Percentiles rank a stretch among this genome's conserved stretches.
These are phyloP conservation scores for Jasminum sambac DNA, from an alignment of 257 asterid species.

Conservation along the genomic window DNA sequence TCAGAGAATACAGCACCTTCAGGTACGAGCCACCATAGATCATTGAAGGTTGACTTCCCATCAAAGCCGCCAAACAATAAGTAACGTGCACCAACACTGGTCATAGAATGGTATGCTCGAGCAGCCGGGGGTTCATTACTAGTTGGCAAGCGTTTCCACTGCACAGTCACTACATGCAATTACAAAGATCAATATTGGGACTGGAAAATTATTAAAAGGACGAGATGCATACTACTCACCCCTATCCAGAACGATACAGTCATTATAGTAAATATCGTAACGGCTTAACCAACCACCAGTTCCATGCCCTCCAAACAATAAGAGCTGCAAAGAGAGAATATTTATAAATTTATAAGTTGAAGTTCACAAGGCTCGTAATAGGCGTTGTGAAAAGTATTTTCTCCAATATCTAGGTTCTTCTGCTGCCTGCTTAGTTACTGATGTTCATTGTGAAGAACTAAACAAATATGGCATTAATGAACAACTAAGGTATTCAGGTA, in stretches of 20 bases:
- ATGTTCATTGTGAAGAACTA: background rate
- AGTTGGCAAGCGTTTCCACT: conserved; percentile 88
- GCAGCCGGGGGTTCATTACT: conserved; percentile 80
- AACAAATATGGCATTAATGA: conserved; percentile 10
- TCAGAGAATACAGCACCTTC: conserved; percentile 54
- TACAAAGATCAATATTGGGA: conserved; percentile 11
- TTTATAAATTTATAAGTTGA: background rate
- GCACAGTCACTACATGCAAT: conserved; percentile 67
- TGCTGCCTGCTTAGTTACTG: background rate
- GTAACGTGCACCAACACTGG: conserved; percentile 68
- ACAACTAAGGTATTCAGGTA: conserved; percentile 23
- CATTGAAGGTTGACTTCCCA: conserved; percentile 89
- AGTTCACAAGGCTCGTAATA: conserved; percentile 17
- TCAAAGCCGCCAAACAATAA: conserved; percentile 94
- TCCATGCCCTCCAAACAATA: conserved; percentile 98
- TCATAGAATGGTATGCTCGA: conserved; percentile 97
- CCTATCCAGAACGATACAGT: conserved; percentile 88
- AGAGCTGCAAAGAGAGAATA: conserved; percentile 57
- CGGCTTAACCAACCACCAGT: conserved; percentile 99
- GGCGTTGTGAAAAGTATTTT: background rate
- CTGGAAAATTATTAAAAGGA: conserved; percentile 14
- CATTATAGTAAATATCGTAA: conserved; percentile 87
- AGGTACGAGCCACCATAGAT: conserved; percentile 99
- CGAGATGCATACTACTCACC: conserved; percentile 46
- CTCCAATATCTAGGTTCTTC: background rate